These are phyloP conservation scores for Talaromyces liani DNA, from an alignment of 495 filamentous ascomycete species.

Conservation along the genomic window DNA sequence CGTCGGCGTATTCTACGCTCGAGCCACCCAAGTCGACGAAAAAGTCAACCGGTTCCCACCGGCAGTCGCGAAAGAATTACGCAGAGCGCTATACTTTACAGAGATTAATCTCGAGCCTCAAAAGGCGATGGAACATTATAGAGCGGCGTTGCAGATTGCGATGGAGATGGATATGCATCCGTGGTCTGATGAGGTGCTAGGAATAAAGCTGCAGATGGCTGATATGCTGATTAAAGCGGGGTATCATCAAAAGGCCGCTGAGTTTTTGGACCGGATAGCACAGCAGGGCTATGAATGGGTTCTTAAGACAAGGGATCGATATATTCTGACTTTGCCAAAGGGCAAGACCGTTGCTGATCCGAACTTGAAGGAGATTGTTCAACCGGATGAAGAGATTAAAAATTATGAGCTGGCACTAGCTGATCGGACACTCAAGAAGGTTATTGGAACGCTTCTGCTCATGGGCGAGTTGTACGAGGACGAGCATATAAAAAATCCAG, in stretches of 20 bases:
- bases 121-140: conserved; percentile 73
- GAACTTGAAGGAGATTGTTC: background rate
- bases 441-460: conserved; percentile 69
- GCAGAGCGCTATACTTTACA: conserved; percentile 80
- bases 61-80: conserved; percentile 69
- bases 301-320: conserved; percentile 54
- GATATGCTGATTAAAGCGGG: conserved; percentile 69
- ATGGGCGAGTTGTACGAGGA: conserved; percentile 66
- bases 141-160: conserved; percentile 62
- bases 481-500: conserved; percentile 40
- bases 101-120: conserved; percentile 64
- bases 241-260: conserved; percentile 54
- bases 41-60: conserved; percentile 74
- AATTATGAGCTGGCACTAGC: conserved; percentile 36
- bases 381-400: conserved; percentile 11
- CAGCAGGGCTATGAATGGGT: conserved; percentile 51
- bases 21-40: conserved; percentile 54
- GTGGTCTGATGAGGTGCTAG: conserved; percentile 82
- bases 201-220: conserved; percentile 76
- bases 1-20: conserved; percentile 41
- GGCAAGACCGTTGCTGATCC: background rate
- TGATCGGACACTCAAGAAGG: conserved; percentile 62
- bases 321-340: conserved; percentile 19
- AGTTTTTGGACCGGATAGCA: conserved; percentile 58
- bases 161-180: conserved; percentile 70